These are phyloP conservation scores for Rostrohypoxylon terebratum DNA, from an alignment of 495 filamentous ascomycete species.

Conservation along the genomic window DNA sequence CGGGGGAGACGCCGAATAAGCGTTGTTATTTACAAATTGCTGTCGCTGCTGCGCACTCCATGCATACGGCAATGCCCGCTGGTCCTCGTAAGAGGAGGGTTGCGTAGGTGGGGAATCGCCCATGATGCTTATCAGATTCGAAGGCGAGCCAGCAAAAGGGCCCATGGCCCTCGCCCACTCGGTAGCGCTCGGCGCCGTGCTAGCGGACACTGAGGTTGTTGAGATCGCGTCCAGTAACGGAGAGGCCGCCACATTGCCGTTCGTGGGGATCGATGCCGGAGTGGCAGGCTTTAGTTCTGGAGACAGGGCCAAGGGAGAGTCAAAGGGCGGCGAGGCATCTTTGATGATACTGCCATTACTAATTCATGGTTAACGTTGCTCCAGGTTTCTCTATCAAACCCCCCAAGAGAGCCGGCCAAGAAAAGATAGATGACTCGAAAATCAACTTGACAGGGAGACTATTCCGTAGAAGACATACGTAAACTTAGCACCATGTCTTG, in stretches of 20 bases:
- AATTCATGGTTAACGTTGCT: conserved; percentile 46
- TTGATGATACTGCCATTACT: conserved; percentile 48
- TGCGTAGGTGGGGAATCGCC: conserved; percentile 66
- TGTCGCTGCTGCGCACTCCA: conserved; percentile 56
- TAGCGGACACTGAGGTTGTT: conserved; percentile 59
- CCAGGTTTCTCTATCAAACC: neutral
- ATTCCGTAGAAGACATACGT: conserved; percentile 52
- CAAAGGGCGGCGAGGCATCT: conserved; percentile 54
- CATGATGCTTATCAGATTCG: conserved; percentile 65
- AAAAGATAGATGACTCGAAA: conserved; percentile 4
- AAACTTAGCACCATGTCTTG: conserved; percentile 63
- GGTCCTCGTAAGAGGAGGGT: conserved; percentile 67
- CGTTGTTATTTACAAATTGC: conserved; percentile 52
- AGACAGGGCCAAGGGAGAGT: conserved; percentile 54
- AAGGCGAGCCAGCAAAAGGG: conserved; percentile 64
- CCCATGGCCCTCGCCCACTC: conserved; percentile 65
- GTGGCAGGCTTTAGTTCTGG: conserved; percentile 57
- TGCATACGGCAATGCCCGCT: conserved; percentile 54
- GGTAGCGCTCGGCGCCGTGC: conserved; percentile 61
- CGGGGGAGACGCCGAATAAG: conserved; percentile 63
- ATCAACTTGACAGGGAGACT: neutral
- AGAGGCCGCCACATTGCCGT: conserved; percentile 54
- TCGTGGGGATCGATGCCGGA: conserved; percentile 50
- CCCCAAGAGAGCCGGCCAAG: neutral
- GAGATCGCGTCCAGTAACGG: conserved; percentile 59